phyloP scores from a whole-genome alignment of 2,329 filamentous ascomycete genomes.

The Penicillium sp. region DNA sequence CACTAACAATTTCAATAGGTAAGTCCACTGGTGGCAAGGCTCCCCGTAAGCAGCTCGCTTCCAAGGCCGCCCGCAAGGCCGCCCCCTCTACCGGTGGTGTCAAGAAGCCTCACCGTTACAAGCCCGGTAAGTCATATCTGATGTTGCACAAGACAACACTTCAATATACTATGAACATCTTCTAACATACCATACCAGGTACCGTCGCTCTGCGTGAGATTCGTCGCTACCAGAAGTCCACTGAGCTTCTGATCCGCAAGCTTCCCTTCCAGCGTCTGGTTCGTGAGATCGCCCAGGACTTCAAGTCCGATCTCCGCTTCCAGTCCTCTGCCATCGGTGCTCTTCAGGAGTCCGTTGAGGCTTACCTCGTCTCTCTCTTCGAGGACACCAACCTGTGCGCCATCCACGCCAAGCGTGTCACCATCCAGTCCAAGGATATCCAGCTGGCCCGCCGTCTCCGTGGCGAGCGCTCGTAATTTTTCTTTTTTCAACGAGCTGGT shows the following conservation, averaged over 20 bases:
- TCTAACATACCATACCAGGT: slow-evolving; percentile 45
- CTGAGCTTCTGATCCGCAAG: slow-evolving; percentile 93
- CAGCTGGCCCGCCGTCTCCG: slow-evolving; percentile 93
- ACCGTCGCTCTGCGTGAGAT: slow-evolving; percentile 98
- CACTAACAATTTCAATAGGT: slow-evolving; percentile 47
- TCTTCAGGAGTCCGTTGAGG: slow-evolving; percentile 97
- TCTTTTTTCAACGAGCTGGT: slow-evolving; percentile 29
- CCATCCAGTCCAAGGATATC: slow-evolving; percentile 91
- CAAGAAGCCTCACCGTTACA: slow-evolving; percentile 91
- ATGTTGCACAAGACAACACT: background rate
- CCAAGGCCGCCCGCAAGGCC: slow-evolving; percentile 98
- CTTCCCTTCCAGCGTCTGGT: slow-evolving; percentile 97
- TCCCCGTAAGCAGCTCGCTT: slow-evolving; percentile 92
- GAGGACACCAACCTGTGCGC: slow-evolving; percentile 98
- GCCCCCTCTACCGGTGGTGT: slow-evolving; percentile 94
- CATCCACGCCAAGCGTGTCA: slow-evolving; percentile 99
- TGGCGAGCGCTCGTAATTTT: slow-evolving; percentile 75
- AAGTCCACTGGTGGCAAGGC: slow-evolving; percentile 73
- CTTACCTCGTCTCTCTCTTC: slow-evolving; percentile 96
- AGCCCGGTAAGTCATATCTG: slow-evolving; percentile 63
- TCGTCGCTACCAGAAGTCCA: slow-evolving; percentile 95
- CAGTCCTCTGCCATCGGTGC: slow-evolving; percentile 97
- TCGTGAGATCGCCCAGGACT: slow-evolving; percentile 92
- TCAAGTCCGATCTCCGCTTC: slow-evolving; percentile 95
- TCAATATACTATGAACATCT: background rate